These are phyloP conservation scores for Calonectria pseudoturangicola DNA, from an alignment of 2,329 filamentous ascomycete genomes.

Conservation along the genomic window DNA sequence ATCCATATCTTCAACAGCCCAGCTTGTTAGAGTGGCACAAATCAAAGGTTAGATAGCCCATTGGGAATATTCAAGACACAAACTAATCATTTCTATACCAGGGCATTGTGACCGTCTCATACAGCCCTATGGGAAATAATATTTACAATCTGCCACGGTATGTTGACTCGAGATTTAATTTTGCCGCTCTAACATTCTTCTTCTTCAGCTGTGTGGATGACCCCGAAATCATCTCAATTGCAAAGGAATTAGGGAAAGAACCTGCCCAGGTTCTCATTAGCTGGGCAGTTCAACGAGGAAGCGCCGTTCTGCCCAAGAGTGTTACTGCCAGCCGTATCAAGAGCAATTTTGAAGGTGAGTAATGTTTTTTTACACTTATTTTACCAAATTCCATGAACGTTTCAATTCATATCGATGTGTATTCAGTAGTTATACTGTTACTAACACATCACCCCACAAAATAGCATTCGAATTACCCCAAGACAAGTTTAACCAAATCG, in stretches of 20 bases:
- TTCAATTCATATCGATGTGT: neutral
- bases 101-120: conserved; percentile 1
- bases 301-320: neutral
- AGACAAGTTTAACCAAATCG: neutral
- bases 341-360: neutral
- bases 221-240: neutral
- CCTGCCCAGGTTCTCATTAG: conserved; percentile 1
- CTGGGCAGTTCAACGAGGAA: neutral
- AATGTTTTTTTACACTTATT: too few relatives aligned
- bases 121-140: conserved; percentile 6
- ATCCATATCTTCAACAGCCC: neutral
- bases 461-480: neutral
- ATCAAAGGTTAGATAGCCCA: neutral
- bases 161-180: neutral
- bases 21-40: neutral
- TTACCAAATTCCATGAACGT: too few relatives aligned
- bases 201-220: neutral
- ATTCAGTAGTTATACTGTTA: neutral
- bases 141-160: conserved; percentile 6
- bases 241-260: neutral
- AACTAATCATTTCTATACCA: neutral
- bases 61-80: too few relatives aligned
- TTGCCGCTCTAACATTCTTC: neutral
- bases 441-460: neutral
- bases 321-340: neutral